phyloP scores from a whole-genome alignment of 2,329 filamentous ascomycete species.

The Lithohypha guttulata region DNA sequence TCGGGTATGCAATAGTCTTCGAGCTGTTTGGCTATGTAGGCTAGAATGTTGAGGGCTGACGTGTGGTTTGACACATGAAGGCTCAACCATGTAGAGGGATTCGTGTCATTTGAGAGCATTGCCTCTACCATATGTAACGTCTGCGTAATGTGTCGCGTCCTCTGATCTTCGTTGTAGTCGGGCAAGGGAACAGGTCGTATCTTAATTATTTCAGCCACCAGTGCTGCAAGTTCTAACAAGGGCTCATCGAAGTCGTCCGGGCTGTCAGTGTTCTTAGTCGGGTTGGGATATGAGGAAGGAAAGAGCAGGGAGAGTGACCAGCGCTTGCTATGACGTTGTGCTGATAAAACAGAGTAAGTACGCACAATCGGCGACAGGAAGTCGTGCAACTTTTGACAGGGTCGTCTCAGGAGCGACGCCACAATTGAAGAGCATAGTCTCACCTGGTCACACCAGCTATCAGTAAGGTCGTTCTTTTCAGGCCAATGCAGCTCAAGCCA shows the following conservation, averaged over 20 bases:
- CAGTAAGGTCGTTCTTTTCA: constrained; percentile 56
- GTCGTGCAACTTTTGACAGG: constrained; percentile 71
- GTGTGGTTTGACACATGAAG: constrained; percentile 88
- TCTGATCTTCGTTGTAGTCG: constrained; percentile 39
- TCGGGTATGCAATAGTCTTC: constrained; percentile 76
- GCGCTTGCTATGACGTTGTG: constrained; percentile 49
- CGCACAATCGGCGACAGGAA: constrained; percentile 86
- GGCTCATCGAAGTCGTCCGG: constrained; percentile 68
- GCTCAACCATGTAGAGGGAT: constrained; percentile 82
- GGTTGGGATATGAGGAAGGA: constrained; percentile 81
- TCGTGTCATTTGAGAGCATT: constrained; percentile 78
- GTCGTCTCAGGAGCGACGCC: constrained; percentile 68
- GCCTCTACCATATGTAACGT: constrained; percentile 78
- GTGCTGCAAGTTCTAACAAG: constrained; percentile 75
- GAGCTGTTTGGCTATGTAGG: constrained; percentile 69
- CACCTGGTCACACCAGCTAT: constrained; percentile 87
- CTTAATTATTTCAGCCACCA: constrained; percentile 72
- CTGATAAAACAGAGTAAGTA: constrained; percentile 70
- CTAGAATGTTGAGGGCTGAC: constrained; percentile 73
- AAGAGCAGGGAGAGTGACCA: constrained; percentile 73
- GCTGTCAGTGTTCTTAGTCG: constrained; percentile 53
- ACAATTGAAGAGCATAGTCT: constrained; percentile 87
- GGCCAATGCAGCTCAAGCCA: constrained; percentile 97
- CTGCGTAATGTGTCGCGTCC: constrained; percentile 54
- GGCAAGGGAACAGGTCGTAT: constrained; percentile 65